Base-by-base conservation (phyloP, 306 rosid species). In the Sesbania bispinosa region DNA sequence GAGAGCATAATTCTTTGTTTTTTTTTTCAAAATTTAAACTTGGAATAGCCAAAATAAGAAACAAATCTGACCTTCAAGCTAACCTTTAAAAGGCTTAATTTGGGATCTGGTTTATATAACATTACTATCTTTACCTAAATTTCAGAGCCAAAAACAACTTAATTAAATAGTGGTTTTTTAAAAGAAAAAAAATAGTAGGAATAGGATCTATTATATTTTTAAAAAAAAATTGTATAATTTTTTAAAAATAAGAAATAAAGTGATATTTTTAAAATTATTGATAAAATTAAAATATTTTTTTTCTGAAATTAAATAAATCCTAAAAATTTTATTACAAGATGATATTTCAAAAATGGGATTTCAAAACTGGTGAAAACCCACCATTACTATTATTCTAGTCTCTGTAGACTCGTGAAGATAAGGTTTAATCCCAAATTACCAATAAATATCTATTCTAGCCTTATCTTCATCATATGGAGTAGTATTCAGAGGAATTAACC, bases 321-420 rank as follows among this genome's bases (percentile, higher is more conserved):
- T 38, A 10, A 9, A 38, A 4, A 1, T 47, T 16, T 24, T 18
- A 47, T 16, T 46, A 16, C 7, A n/a, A n/a, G n/a, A n/a, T n/a
- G 39, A 8, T 9, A 35, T 35, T 35, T 8, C 2, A 35, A 8
- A 35, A 2, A 20, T 7, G 64, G 14, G 43, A 30, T n/a, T 7
- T n/a, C 15, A 33, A 18, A 60, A 35, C 30, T 14, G 8, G 11
- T 1, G 5, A 13, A 53, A 24, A 54, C 26, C 45, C 43, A 3
- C 3, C 15, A 62, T 33, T 15, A 29, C 14, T 60, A 6, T 61
- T 33, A 4, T 38, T 60, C 15, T 16, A 60, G 62, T 15, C 10
- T 30, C 58, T 53, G 39, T 66, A 43, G 74, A 24, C 80, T 55
- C 33, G 80, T 76, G 80, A 67, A 67, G 74, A 67, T 66, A 45